These are phyloP conservation scores for Prunus mume DNA, from an alignment of 306 rosid species.

Conservation along the genomic window DNA sequence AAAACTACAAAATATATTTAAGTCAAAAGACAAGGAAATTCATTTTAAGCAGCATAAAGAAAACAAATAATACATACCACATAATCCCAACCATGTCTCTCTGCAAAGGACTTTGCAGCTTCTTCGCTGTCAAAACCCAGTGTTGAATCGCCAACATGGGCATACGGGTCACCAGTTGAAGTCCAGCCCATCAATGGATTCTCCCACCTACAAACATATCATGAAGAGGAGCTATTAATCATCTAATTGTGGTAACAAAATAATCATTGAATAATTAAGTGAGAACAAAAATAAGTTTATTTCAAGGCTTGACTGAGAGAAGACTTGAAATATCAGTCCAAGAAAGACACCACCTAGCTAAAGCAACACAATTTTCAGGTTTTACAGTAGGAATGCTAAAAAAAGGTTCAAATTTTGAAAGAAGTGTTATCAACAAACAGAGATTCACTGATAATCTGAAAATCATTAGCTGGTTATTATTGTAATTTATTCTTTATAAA, in stretches of 20 bases:
- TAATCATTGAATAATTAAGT: background rate
- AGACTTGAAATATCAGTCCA: constrained; percentile 4
- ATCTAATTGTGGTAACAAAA: constrained; percentile 4
- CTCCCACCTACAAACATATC: constrained; percentile 76
- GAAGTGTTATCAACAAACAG: background rate
- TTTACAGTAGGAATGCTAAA: background rate
- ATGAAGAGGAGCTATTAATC: constrained; percentile 12
- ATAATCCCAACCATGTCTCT: constrained; percentile 92
- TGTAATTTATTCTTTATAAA: background rate
- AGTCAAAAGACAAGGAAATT: background rate
- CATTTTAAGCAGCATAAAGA: background rate
- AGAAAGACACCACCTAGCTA: background rate
- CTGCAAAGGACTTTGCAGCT: constrained; percentile 84
- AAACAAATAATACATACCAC: constrained; percentile 50
- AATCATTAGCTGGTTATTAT: background rate
- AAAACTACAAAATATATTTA: constrained; percentile 1
- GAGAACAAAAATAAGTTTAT: background rate
- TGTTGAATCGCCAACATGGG: constrained; percentile 89
- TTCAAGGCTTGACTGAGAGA: background rate
- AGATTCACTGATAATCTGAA: background rate
- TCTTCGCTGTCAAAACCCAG: constrained; percentile 80
- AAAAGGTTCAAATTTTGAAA: background rate
- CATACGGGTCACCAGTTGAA: constrained; percentile 94
- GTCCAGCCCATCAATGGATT: constrained; percentile 99
- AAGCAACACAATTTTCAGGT: background rate